Base-by-base conservation (phyloP, 75 land plant species). In the Pseudotsuga menziesii region DNA sequence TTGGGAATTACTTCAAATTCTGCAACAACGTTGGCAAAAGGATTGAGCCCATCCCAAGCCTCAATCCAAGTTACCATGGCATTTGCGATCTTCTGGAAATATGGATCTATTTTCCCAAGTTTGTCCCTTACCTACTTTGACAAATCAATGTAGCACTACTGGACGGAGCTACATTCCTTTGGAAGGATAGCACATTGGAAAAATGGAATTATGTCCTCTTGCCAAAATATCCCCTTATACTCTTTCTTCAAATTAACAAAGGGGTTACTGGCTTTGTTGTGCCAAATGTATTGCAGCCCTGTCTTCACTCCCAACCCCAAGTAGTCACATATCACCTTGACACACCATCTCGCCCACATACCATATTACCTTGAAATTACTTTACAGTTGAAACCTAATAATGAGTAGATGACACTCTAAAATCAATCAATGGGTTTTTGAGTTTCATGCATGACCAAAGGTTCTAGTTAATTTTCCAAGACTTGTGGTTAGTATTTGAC, bases 271-370 rank as follows among this genome's bases (percentile, higher is more conserved):
- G 93, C 93, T 76, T 92, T 90, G 84, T 89, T 90, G 79, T 92
- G 94, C 80, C 82, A 91, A 17, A 92, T 90, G 82, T 92, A 92
- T 1, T 92, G 94, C 73, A 92, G 74, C 5, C 92, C 92, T 12
- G 93, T 92, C 85, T 92, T 92, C 63, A 90, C 90, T 48, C 94
- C 93, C 52, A 79, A 75, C 0, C 89, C 90, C 82, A 92, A 39
- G 76, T 90, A 90, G 63, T 92, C 94, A 70, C 93, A 90, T 1
- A 90, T 88, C 61, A 91, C 96, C 96, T 93, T 93, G 72, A 76
- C 59, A 79, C 96, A 93, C 96, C 96, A 93, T 57, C 96, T 94
- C 16, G 91, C 96, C 95, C 95, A 93, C 95, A 93, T 93, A 54
- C 91, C 95, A n/a, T n/a, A n/a, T n/a, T n/a, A n/a, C n/a, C n/a